These are phyloP conservation scores for Gaeumannomyces tritici DNA, from an alignment of 2,329 filamentous ascomycete genomes.

Conservation along the genomic window DNA sequence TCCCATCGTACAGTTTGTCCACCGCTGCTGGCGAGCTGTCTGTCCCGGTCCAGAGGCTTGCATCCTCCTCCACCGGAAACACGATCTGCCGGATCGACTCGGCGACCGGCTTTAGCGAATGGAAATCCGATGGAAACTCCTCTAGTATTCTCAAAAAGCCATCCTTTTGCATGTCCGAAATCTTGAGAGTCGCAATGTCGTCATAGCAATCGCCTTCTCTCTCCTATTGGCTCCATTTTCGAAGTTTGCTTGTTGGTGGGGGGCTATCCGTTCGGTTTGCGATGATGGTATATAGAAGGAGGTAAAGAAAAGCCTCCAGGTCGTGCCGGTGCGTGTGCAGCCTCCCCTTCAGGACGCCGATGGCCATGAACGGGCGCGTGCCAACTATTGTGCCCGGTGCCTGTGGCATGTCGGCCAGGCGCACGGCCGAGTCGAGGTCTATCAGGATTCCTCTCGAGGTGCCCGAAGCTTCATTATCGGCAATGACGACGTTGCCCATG, in stretches of 20 bases:
- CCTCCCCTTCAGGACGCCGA: background rate
- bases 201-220: background rate
- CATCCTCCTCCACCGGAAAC: background rate
- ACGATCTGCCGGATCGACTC: background rate
- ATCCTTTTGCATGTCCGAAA: background rate
- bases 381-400: background rate
- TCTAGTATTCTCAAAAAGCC: background rate
- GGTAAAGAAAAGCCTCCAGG: conserved; percentile 10
- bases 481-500: conserved; percentile 26
- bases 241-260: background rate
- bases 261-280: background rate
- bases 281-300: background rate
- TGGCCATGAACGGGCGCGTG: conserved; percentile 1
- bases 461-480: background rate
- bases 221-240: background rate
- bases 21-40: background rate
- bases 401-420: conserved; percentile 16
- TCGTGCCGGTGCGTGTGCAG: conserved; percentile 18
- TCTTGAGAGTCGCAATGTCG: background rate
- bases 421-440: conserved; percentile 24
- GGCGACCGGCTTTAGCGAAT: background rate
- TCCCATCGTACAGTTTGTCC: background rate
- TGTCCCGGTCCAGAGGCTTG: background rate
- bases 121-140: background rate
- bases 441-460: conserved; percentile 20